Base-by-base conservation (phyloP, 192 early-diverging fungal genomes). In the Pilaira anomala region DNA sequence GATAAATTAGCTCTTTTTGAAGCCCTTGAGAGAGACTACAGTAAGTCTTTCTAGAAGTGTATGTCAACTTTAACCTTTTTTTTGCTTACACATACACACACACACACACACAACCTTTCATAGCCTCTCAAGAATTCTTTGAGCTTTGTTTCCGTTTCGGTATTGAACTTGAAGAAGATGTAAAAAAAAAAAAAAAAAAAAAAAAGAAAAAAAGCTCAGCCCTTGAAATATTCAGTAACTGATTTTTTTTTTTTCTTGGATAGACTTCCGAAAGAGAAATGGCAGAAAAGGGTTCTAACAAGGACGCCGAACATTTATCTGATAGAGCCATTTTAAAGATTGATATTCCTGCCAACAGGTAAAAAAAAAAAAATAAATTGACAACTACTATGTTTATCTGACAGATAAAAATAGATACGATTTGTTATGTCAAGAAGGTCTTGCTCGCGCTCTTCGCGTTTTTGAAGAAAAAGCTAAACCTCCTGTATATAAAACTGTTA, bases 131-230 rank as follows among this genome's bases (percentile, higher is more conserved):
- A 48, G 88, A 95, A 71, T 98, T 99, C 83, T 84, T 89, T 76
- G 97, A 99, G 78, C 85, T 99, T 53, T 97, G 97, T 76, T 99
- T 99, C 81, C 89, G 95, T 74, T 97, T 95, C 76, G 97, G 97
- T 60, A 94, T 99, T 66, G 97, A 99, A 82, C 82, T 99, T 40
- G 97, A 99, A 66, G 97, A 99, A 74, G 94, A 95, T 76, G 90
- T 91, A 83, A 53, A 82, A 29, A 18, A 66, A 26, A 46, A 39
- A 33, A 14, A 22, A 7, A n/a, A n/a, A n/a, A n/a, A n/a, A n/a
- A n/a, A n/a, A n/a, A n/a, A n/a, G n/a, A n/a, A n/a, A n/a, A n/a
- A n/a, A n/a, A n/a, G n/a, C n/a, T n/a, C n/a, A n/a, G n/a, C n/a
- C 21, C 29, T 25, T 71, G 40, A 22, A 25, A 62, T 40, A 48